Percentiles rank a stretch among this genome's conserved stretches.
Conservation (phyloP, 1,284 basidiomycete species). For the Amylostereum chailletii region DNA sequence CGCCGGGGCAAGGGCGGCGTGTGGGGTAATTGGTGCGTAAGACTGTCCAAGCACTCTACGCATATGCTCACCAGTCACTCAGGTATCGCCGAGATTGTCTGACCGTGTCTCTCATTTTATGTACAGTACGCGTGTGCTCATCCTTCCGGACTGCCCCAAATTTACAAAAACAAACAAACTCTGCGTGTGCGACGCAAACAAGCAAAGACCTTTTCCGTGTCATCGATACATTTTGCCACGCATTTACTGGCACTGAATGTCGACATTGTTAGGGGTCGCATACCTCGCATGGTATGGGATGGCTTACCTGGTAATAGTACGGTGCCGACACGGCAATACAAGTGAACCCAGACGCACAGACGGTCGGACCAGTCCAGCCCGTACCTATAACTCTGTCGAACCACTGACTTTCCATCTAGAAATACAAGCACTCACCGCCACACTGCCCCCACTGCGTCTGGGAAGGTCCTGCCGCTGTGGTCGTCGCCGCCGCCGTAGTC, state of each 20-base stretch:
- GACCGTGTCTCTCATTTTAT: no score
- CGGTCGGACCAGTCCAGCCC: conserved; percentile 39
- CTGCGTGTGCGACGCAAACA: no score
- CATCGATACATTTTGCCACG: background rate
- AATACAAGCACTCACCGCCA: conserved; percentile 28
- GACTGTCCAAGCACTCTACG: no score
- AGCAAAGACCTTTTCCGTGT: background rate
- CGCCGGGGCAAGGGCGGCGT: conserved; percentile 63
- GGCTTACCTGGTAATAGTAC: conserved; percentile 43
- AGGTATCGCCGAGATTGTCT: background rate
- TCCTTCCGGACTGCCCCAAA: no score
- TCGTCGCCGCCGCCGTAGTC: conserved; percentile 15
- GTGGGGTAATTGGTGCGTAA: conserved; percentile 62
- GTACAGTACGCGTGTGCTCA: no score
- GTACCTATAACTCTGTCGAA: conserved; percentile 20
- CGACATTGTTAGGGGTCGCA: no score
- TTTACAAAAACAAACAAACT: no score
- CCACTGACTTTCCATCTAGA: background rate
- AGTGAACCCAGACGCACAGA: conserved; percentile 31
- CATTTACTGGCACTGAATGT: no score
- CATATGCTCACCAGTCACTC: background rate
- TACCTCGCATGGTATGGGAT: background rate
- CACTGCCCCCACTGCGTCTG: conserved; percentile 47
- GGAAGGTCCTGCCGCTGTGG: conserved; percentile 28
- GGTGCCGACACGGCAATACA: conserved; percentile 42